Base-by-base conservation (phyloP, 1,284 basidiomycete species). In the Ustilago loliicola region DNA sequence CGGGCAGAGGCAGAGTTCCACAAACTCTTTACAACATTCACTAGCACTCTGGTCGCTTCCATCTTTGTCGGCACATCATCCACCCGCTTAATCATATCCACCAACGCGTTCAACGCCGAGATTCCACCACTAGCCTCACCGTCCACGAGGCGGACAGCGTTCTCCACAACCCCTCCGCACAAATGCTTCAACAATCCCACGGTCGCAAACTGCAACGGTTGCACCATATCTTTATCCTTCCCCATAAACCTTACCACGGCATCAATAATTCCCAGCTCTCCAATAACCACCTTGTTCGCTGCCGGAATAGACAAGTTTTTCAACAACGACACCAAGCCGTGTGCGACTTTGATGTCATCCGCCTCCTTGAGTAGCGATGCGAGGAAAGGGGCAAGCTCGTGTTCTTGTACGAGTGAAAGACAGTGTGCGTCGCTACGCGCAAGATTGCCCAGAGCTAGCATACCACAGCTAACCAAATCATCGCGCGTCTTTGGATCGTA, bases 161-260 rank as follows among this genome's bases (percentile, higher is more conserved):
- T 82, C n/a, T 70, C 61, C 7, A 51, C 53, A 32, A 67, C 62
- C 2, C 90, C 90, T 69, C 90, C 91, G 84, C 93, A 94, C 64
- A 98, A 89, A 83, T 97, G 93, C 87, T 98, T 98, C 32, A 93
- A 90, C 19, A 95, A 89, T 0, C 94, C 94, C 50, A 98, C 93
- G 0, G 94, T 93, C 54, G 91, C 92, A 29, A 95, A 89, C 87
- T 98, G 96, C 0, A 98, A 91, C 13, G 93, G 83, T 47, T 81
- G 80, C 10, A 80, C 72, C 62, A 79, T 76, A 54, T 83, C 83
- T 59, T 74, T 76, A 40, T 75, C 71, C 29, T 60, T 52, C 17
- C 34, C 56, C 59, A 85, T 64, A 48, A 76, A 79, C 1, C 66
- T 61, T 0, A 60, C 47, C 0, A 81, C 72, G 1, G 50, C 53